Percentiles rank a stretch among this genome's conserved stretches.
These are phyloP conservation scores for Aspergillus fijiensis DNA, from an alignment of 2,329 filamentous ascomycete species.

Conservation along the genomic window DNA sequence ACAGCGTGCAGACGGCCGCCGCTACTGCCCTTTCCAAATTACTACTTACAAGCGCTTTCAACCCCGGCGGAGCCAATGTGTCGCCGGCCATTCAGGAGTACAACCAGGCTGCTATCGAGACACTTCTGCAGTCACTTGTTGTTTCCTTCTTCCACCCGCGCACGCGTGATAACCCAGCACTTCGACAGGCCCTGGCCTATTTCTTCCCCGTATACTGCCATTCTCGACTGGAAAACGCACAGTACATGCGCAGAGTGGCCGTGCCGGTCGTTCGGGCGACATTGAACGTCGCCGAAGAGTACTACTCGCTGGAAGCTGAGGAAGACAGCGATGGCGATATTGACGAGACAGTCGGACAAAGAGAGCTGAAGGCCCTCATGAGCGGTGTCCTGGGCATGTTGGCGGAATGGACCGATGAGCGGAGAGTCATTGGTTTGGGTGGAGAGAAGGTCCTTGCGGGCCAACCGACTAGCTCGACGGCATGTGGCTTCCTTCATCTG, in stretches of 20 bases:
- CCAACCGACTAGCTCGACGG: slow-evolving; percentile 52
- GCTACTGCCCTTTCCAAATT: slow-evolving; percentile 82
- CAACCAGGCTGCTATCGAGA: slow-evolving; percentile 62
- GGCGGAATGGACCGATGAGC: slow-evolving; percentile 91
- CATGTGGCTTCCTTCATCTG: slow-evolving; percentile 77
- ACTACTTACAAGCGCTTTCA: slow-evolving; percentile 73
- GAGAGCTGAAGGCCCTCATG: slow-evolving; percentile 54
- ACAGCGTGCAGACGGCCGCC: slow-evolving; percentile 76
- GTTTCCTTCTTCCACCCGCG: slow-evolving; percentile 87
- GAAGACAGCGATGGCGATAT: slow-evolving; percentile 73
- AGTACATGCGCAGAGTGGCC: slow-evolving; percentile 72
- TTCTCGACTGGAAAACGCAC: slow-evolving; percentile 76
- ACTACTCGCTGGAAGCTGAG: slow-evolving; percentile 70
- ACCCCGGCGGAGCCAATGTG: slow-evolving; percentile 54
- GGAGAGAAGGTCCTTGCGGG: slow-evolving; percentile 46
- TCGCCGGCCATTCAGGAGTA: slow-evolving; percentile 43
- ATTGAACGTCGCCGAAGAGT: slow-evolving; percentile 56
- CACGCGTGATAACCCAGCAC: slow-evolving; percentile 73
- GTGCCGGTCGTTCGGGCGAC: slow-evolving; percentile 74
- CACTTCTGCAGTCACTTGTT: slow-evolving; percentile 78
- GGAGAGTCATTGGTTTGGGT: slow-evolving; percentile 68
- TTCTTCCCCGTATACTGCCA: slow-evolving; percentile 95
- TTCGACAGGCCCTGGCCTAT: slow-evolving; percentile 85
- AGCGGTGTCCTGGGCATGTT: slow-evolving; percentile 76
- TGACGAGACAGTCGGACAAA: slow-evolving; percentile 72